Conservation (phyloP, 192 early-diverging fungal genomes). For the Backusella psychrophila region DNA sequence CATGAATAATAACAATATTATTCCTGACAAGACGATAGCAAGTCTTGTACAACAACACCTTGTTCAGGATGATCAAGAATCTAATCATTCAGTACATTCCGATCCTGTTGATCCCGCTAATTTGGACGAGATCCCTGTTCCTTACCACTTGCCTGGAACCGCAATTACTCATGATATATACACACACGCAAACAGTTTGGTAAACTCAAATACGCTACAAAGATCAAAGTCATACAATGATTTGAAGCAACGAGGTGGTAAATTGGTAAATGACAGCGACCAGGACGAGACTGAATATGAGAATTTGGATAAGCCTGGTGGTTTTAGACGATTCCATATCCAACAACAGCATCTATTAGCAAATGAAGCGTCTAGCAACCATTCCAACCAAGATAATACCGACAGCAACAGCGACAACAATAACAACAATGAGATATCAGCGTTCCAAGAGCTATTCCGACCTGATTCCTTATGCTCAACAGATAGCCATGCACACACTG, state of each 20-base stretch:
- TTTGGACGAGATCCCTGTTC: conserved; percentile 15
- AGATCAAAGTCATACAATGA: conserved; percentile 29
- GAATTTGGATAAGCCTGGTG: conserved; percentile 69
- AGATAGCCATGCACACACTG: conserved; percentile 29
- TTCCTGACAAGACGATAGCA: conserved; percentile 22
- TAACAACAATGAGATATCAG: neutral
- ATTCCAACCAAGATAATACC: neutral
- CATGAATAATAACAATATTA: conserved; percentile 11
- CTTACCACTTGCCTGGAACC: conserved; percentile 44
- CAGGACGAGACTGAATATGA: conserved; percentile 34
- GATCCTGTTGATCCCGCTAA: neutral
- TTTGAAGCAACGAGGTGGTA: neutral
- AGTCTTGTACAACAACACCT: conserved; percentile 26
- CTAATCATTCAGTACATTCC: conserved; percentile 1
- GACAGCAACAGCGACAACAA: neutral
- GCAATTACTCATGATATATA: conserved; percentile 47
- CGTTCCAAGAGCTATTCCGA: conserved; percentile 21
- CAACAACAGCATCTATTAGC: conserved; percentile 36
- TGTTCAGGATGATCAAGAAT: neutral
- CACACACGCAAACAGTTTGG: conserved; percentile 33
- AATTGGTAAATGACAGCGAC: conserved; percentile 6
- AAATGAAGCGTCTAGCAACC: neutral
- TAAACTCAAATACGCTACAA: conserved; percentile 14
- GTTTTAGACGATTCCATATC: conserved; percentile 81
- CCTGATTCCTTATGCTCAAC: conserved; percentile 15